phyloP scores from a whole-genome alignment of 2,329 filamentous ascomycete genomes.

The Beauveria sp. region DNA sequence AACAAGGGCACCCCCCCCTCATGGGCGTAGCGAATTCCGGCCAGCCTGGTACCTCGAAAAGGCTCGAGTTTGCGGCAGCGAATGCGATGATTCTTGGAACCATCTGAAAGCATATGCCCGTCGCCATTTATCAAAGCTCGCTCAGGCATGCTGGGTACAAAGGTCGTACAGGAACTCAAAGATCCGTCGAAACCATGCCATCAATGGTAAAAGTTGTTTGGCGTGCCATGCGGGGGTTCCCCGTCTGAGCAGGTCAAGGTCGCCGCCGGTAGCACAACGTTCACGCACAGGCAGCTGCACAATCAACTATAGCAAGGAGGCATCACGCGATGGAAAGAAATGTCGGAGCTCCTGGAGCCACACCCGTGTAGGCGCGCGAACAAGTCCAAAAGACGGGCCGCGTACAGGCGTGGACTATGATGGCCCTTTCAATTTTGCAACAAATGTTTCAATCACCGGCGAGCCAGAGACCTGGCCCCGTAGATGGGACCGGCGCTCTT shows the following conservation, averaged over 20 bases:
- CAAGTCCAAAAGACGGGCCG: neutral
- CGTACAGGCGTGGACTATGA: constrained; percentile 46
- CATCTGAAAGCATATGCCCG: neutral
- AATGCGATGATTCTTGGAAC: neutral
- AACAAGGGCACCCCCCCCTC: neutral
- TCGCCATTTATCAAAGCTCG: neutral
- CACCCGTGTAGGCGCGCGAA: constrained; percentile 32
- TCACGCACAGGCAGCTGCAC: too few species aligned
- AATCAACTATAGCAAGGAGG: neutral
- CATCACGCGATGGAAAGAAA: constrained; percentile 14
- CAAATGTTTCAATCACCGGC: constrained; percentile 16
- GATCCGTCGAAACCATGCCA: too few species aligned
- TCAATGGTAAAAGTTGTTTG: too few species aligned
- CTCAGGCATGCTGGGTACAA: neutral
- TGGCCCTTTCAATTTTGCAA: constrained; percentile 42
- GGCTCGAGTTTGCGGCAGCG: neutral
- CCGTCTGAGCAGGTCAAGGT: too few species aligned
- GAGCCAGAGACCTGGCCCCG: constrained; percentile 1
- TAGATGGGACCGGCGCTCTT: constrained; percentile 6
- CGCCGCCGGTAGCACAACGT: too few species aligned
- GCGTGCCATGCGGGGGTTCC: too few species aligned
- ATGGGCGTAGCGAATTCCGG: neutral
- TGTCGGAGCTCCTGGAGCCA: constrained; percentile 45
- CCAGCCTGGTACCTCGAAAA: too few species aligned
- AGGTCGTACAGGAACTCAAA: neutral